Conservation (phyloP, 805 yeast genomes). For the Candida parachauliodes region DNA sequence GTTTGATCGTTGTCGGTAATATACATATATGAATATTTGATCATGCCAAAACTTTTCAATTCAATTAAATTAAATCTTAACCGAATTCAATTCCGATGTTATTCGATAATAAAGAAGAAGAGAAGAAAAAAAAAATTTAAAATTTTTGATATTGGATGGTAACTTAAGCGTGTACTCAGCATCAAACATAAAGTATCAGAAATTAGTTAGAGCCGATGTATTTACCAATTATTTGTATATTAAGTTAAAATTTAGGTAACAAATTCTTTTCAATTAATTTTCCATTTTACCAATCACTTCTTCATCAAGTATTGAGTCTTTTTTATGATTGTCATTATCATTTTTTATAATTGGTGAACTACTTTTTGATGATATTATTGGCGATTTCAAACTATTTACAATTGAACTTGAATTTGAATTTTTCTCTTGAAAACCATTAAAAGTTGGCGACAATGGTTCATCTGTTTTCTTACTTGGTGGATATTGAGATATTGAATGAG, state of each 20-base stretch:
- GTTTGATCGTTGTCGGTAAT: conserved; percentile 16
- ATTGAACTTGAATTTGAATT: too few relatives aligned
- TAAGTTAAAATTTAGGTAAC: too few relatives aligned
- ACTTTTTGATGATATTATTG: background rate
- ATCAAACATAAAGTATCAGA: too few relatives aligned
- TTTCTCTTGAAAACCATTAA: too few relatives aligned
- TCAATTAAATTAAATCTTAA: too few relatives aligned
- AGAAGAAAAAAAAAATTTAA: background rate
- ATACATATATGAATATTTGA: conserved; percentile 8
- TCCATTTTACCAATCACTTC: conserved; percentile 13
- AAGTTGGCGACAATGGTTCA: conserved; percentile 4
- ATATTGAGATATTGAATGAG: conserved; percentile 42
- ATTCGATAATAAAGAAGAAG: conserved; percentile 8
- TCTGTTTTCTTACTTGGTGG: conserved; percentile 33
- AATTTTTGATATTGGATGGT: too few relatives aligned
- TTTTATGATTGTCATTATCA: too few relatives aligned
- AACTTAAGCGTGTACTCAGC: too few relatives aligned
- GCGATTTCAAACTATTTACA: too few relatives aligned
- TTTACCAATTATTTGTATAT: too few relatives aligned
- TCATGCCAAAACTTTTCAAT: conserved; percentile 18
- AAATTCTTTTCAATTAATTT: background rate
- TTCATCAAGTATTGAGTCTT: conserved; percentile 9
- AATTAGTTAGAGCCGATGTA: too few relatives aligned
- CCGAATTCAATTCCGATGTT: conserved; percentile 1
- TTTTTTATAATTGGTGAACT: too few relatives aligned